Evolutionary conservation across 78 protist genomes (phyloP), one percentile per base, ranked within the genome.

Genomic region (Dictyostelium brefeldianum): DNA sequence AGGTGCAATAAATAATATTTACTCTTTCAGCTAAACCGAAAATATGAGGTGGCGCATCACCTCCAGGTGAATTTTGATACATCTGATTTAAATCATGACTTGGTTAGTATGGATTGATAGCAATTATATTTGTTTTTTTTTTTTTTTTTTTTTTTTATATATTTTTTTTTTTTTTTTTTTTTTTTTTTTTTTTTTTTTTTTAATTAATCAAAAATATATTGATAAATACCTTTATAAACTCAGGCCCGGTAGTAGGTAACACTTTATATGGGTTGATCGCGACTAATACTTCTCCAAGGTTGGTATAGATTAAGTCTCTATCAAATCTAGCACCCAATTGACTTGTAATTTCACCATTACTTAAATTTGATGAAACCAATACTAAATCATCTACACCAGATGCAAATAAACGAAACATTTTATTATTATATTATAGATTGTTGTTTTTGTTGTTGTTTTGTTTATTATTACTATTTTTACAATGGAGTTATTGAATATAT

Each of bases 1-100:
- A n/a, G n/a, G n/a, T n/a, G n/a, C n/a, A n/a, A n/a, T n/a, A n/a
- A n/a, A n/a, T n/a, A 36, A 36, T 36, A 36, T 36, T 36, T 36
- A 36, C 96, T 31, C 78, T 54, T 71, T 97, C 98, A 7, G 97
- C 96, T 25, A 97, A 36, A 25, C 83, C 89, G 69, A 70, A 97
- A 75, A 96, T 75, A 96, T 97, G 98, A 12, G 98, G 98, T 41
- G 97, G 94, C 27, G 95, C 75, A 62, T 81, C 94, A 25, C 50
- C 53, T 25, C 78, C 93, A 25, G 91, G 51, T 46, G 92, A 22
- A 77, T 93, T 87, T 80, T 84, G 96, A 48, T 92, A 92, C 83
- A 83, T 64, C 92, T 81, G 65, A 50, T 36, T 36, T 36, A 3
- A 36, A 36, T 36, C 43, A 36, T 36, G 2, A 74, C 43, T 78